Evolutionary conservation across 2,329 filamentous ascomycete species (phyloP).

Genomic region (Aspergillus sp.): DNA sequence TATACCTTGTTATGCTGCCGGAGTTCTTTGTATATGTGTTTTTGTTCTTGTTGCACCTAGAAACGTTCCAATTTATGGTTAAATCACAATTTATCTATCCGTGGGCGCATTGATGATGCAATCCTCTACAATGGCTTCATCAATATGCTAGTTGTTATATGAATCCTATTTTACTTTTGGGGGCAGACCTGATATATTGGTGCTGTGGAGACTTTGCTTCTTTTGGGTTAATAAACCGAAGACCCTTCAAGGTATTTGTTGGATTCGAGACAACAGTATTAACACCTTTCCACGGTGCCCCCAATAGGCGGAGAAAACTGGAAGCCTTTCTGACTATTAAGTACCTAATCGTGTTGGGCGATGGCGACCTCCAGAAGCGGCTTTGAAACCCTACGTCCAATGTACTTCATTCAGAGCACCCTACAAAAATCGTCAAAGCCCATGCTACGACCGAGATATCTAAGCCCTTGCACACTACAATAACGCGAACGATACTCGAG

Average conservation of each 20-base stretch:
- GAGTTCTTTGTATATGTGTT: conserved; percentile 1
- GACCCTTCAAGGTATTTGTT: no score
- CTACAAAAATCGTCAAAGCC: not conserved
- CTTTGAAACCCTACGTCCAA: no score
- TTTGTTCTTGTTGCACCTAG: not conserved
- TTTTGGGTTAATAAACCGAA: no score
- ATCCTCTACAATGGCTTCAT: not conserved
- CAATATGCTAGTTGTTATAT: not conserved
- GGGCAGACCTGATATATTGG: not conserved
- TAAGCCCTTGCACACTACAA: not conserved
- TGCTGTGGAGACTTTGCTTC: no score
- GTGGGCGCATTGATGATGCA: not conserved
- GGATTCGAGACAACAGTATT: no score
- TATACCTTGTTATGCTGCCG: conserved; percentile 2
- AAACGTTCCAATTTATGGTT: not conserved
- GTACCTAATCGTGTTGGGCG: no score
- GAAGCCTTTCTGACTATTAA: no score
- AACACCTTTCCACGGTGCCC: no score
- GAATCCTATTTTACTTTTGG: not conserved
- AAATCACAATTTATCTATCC: not conserved
- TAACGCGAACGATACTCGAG: not conserved
- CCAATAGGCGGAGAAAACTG: no score
- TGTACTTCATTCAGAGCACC: no score
- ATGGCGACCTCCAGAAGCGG: no score
- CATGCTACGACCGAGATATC: no score